Evolutionary conservation across 1,284 basidiomycete genomes (phyloP).

Genomic region (Ceratobasidium sp.): DNA sequence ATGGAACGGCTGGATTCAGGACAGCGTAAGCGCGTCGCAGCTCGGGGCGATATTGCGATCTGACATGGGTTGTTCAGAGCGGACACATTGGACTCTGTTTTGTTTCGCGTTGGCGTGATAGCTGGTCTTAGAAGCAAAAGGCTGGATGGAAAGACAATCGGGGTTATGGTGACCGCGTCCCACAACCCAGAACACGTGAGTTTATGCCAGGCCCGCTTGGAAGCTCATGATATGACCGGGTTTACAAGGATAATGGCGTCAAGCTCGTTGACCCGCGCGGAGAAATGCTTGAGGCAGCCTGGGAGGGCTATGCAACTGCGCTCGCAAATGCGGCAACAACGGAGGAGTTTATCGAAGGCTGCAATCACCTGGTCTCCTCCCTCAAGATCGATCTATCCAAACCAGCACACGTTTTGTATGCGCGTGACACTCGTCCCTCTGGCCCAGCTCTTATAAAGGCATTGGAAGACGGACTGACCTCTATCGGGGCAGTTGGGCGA

Average conservation of each 20-base stretch:
- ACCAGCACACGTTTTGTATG: slow-evolving; percentile 87
- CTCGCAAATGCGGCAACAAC: slow-evolving; percentile 87
- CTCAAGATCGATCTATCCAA: slow-evolving; percentile 80
- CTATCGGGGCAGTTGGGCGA: slow-evolving; percentile 68
- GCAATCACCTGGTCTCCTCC: slow-evolving; percentile 69
- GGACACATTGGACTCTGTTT: slow-evolving; percentile 83
- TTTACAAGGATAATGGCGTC: slow-evolving; percentile 90
- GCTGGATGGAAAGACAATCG: slow-evolving; percentile 88
- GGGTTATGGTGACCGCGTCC: slow-evolving; percentile 98
- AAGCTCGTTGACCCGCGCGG: slow-evolving; percentile 97
- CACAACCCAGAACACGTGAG: slow-evolving; percentile 94
- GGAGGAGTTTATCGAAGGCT: slow-evolving; percentile 70
- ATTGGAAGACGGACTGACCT: slow-evolving; percentile 82
- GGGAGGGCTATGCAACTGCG: slow-evolving; percentile 89
- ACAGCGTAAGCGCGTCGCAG: slow-evolving; percentile 70
- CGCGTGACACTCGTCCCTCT: slow-evolving; percentile 91
- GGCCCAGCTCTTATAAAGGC: slow-evolving; percentile 83
- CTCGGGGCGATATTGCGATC: slow-evolving; percentile 34
- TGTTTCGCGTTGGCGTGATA: slow-evolving; percentile 92
- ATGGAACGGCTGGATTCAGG: slow-evolving; percentile 96
- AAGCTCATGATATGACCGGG: not conserved
- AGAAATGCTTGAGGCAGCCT: slow-evolving; percentile 98
- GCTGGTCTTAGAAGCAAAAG: slow-evolving; percentile 91
- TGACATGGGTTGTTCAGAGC: slow-evolving; percentile 63
- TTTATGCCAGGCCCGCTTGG: slow-evolving; percentile 32